Evolutionary conservation across 352 stramenopile genomes (phyloP).

Genomic region (Albugo laibachii): DNA sequence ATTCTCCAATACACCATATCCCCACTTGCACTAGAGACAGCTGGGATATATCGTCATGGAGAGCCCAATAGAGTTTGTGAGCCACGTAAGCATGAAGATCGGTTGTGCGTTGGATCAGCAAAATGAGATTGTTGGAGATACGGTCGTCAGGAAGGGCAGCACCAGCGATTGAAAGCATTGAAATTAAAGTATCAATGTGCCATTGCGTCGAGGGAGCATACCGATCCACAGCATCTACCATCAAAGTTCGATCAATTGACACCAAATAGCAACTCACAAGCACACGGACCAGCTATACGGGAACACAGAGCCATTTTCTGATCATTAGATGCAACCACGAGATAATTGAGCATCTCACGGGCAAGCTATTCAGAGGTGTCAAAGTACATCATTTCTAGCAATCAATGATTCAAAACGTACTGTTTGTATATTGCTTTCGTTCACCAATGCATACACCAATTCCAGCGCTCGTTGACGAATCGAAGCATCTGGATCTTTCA

Average conservation of each 20-base stretch:
- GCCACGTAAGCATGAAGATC: constrained; percentile 88
- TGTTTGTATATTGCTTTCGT: constrained; percentile 90
- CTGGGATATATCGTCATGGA: constrained; percentile 90
- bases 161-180: constrained; percentile 96
- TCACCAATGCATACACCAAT: constrained; percentile 97
- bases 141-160: constrained; percentile 79
- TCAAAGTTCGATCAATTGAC: not conserved
- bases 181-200: constrained; percentile 96
- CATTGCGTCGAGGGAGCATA: constrained; percentile 72
- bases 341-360: constrained; percentile 98
- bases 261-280: not conserved
- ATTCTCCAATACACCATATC: constrained; percentile 97
- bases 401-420: constrained; percentile 13
- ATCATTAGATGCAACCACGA: constrained; percentile 91
- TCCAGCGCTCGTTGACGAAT: constrained; percentile 97
- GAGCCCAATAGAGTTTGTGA: constrained; percentile 92
- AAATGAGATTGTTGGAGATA: constrained; percentile 89
- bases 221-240: constrained; percentile 58
- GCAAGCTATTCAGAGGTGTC: constrained; percentile 41
- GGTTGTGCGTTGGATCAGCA: constrained; percentile 87
- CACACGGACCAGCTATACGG: constrained; percentile 76
- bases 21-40: constrained; percentile 91
- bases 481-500: constrained; percentile 94
- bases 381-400: not conserved
- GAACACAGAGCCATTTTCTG: constrained; percentile 91